Evolutionary conservation across 2,329 filamentous ascomycete species (phyloP), one percentile per base, ranked within the genome.

Genomic region (Beauveria bassiana): DNA sequence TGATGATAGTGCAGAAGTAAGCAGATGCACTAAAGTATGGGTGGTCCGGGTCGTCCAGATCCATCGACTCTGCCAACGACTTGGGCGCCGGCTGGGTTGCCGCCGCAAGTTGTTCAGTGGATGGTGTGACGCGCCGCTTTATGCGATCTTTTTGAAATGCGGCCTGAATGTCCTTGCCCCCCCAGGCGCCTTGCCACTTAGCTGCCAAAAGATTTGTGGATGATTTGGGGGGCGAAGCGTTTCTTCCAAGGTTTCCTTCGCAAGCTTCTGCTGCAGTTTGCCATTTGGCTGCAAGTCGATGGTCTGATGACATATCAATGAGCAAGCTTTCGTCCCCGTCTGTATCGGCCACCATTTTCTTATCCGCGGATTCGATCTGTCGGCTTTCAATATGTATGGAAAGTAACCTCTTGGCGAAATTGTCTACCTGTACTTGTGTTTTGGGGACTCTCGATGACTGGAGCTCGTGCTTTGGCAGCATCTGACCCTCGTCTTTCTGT

Each of bases 181-280:
- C 59, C 51, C 59, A 61, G 18, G 59, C 43, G 43, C 59, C 59
- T 28, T 61, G 49, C 49, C 40, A 61, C 31, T 59, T 59, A 22
- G 24, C 22, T 5, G n/a, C 38, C 38, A 12, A 24, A 14, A 18
- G 18, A 1, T 8, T n/a, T 20, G 16, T 16, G 9, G 38, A 22
- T 20, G 22, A 1, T 45, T 28, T 3, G 4, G 16, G 9, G 8
- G 22, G 6, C 9, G 22, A 47, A 5, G 40, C 26, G 28, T 47
- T 14, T 10, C 18, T 18, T 26, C n/a, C 28, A 38, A 2, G 1
- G 14, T 24, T 5, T 8, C 14, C 20, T 31, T 38, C 14, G 18
- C 18, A 5, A 14, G 10, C 31, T 38, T 5, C n/a, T 42, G 8
- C 22, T 47, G 42, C n/a, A 7, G 18, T 24, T 2, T 57, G 40